Percentiles rank a stretch among this genome's conserved stretches.
phyloP scores from a whole-genome alignment of 2,329 filamentous ascomycete species.

The Aspergillus ustus region DNA sequence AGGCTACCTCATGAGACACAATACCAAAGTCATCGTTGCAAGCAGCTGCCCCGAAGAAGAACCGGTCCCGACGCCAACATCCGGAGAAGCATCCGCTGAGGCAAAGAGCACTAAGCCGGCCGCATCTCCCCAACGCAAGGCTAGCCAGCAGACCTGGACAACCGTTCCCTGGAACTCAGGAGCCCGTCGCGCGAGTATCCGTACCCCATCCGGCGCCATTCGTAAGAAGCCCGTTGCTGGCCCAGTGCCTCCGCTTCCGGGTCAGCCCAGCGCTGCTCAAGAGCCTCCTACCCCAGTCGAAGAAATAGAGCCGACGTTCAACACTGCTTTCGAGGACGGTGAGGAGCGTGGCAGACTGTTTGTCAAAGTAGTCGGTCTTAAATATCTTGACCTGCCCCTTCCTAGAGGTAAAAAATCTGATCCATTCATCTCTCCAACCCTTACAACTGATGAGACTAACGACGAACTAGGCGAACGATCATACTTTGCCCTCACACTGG shows the following conservation, averaged over 20 bases:
- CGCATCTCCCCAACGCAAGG: conserved; percentile 74
- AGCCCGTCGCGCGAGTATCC: conserved; percentile 68
- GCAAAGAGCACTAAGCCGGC: conserved; percentile 61
- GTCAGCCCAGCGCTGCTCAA: conserved; percentile 79
- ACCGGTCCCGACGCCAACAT: conserved; percentile 33
- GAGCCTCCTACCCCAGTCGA: conserved; percentile 65
- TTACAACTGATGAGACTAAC: conserved; percentile 20
- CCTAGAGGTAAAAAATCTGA: conserved; percentile 72
- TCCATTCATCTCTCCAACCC: conserved; percentile 7
- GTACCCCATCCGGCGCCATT: conserved; percentile 61
- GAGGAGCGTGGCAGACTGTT: conserved; percentile 90
- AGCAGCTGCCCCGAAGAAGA: conserved; percentile 71
- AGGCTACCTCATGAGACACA: conserved; percentile 97
- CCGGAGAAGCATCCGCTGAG: conserved; percentile 31
- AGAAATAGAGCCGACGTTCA: conserved; percentile 69
- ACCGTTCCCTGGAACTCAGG: conserved; percentile 96
- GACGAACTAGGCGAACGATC: conserved; percentile 74
- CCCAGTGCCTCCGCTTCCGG: conserved; percentile 79
- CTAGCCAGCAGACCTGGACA: conserved; percentile 88
- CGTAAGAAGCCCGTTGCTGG: conserved; percentile 66
- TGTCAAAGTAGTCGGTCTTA: conserved; percentile 98
- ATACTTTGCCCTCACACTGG: conserved; percentile 95
- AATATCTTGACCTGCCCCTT: conserved; percentile 89
- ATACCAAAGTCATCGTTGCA: conserved; percentile 95
- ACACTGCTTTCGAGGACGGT: conserved; percentile 71